Evolutionary conservation across 306 rosid genomes (phyloP).

Genomic region (Cicer judaicum): DNA sequence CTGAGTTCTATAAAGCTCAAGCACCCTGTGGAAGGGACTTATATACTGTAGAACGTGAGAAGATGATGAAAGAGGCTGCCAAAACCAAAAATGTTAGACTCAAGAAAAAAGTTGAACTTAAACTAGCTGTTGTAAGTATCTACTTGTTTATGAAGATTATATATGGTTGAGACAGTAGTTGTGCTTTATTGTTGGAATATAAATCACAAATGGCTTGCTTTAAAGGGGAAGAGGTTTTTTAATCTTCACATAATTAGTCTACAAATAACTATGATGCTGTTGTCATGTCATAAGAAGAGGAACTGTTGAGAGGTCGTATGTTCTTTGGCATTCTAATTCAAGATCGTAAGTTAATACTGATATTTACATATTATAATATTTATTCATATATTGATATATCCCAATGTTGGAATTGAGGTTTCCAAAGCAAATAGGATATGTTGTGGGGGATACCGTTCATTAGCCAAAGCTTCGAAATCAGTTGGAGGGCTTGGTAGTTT

Average conservation of each 20-base stretch:
- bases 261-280: conserved; percentile 25
- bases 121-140: conserved; percentile 73
- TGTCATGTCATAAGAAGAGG: conserved; percentile 14
- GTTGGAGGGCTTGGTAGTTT: conserved; percentile 18
- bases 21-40: conserved; percentile 84
- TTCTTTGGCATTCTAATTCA: conserved; percentile 14
- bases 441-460: neutral
- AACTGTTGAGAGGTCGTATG: conserved; percentile 34
- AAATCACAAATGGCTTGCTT: conserved; percentile 18
- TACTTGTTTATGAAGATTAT: conserved; percentile 34
- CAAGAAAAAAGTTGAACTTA: conserved; percentile 71
- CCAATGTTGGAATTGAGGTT: conserved; percentile 27
- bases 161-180: conserved; percentile 45
- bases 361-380: conserved; percentile 9
- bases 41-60: conserved; percentile 74
- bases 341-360: neutral
- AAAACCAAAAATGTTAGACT: conserved; percentile 64
- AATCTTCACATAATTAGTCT: conserved; percentile 20
- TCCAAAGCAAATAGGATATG: conserved; percentile 24
- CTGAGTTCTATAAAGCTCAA: conserved; percentile 86
- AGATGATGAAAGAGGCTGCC: conserved; percentile 79
- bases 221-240: conserved; percentile 1
- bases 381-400: neutral
- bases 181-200: neutral
- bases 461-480: conserved; percentile 26